Percentiles rank a stretch among this genome's conserved stretches.
These are phyloP conservation scores for Ilyonectria destructans DNA, from an alignment of 2,329 filamentous ascomycete genomes.

Conservation along the genomic window DNA sequence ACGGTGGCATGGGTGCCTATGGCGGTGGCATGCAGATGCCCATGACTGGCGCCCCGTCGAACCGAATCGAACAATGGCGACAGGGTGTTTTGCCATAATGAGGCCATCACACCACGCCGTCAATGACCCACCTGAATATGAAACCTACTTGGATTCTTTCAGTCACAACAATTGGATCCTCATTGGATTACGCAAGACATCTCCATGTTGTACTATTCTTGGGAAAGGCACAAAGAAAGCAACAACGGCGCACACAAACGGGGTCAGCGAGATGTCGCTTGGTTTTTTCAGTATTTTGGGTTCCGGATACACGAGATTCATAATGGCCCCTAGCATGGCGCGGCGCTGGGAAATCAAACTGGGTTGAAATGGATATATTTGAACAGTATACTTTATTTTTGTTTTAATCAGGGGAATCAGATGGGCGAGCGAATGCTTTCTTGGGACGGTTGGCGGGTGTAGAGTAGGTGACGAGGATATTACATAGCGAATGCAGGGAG, in stretches of 20 bases:
- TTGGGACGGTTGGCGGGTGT: slow-evolving; percentile 12
- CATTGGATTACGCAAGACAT: slow-evolving; percentile 7
- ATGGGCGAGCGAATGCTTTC: slow-evolving; percentile 9
- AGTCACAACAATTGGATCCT: slow-evolving; percentile 8
- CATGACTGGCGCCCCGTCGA: slow-evolving; percentile 48
- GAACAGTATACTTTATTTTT: slow-evolving; percentile 26
- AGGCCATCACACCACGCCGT: not conserved
- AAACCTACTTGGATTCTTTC: slow-evolving; percentile 6
- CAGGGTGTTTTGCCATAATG: slow-evolving; percentile 58
- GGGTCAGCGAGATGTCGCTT: slow-evolving; percentile 19
- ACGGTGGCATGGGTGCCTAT: slow-evolving; percentile 49
- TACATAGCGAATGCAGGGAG: slow-evolving; percentile 15
- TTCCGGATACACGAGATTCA: slow-evolving; percentile 32
- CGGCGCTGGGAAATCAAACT: slow-evolving; percentile 44
- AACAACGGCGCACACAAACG: slow-evolving; percentile 28
- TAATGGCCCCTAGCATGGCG: slow-evolving; percentile 47
- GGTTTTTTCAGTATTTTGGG: slow-evolving; percentile 29
- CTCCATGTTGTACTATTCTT: slow-evolving; percentile 30
- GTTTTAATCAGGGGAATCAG: slow-evolving; percentile 33
- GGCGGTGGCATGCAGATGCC: slow-evolving; percentile 51
- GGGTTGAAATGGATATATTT: slow-evolving; percentile 34
- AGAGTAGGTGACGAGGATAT: slow-evolving; percentile 21
- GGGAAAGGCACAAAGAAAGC: slow-evolving; percentile 21
- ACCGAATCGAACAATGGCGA: slow-evolving; percentile 62
- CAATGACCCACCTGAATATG: slow-evolving; percentile 1